phyloP scores from a whole-genome alignment of 1,139 yeast species.

The Casaregolazyma suthepensis region DNA sequence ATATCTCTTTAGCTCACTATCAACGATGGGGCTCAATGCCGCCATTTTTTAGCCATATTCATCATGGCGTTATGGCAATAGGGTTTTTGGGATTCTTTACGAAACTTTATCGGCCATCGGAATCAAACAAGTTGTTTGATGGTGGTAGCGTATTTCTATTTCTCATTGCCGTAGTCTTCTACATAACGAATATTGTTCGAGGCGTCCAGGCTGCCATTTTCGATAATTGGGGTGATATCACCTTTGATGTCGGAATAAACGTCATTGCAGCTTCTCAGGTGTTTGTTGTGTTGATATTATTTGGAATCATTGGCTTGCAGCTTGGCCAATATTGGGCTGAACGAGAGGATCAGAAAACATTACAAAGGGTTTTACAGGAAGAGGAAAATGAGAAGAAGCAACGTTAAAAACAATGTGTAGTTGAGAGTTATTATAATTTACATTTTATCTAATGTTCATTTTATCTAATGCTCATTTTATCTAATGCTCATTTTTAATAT shows the following conservation, averaged over 20 bases:
- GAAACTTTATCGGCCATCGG: slow-evolving; percentile 79
- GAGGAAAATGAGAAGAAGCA: slow-evolving; percentile 21
- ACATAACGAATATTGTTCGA: slow-evolving; percentile 76
- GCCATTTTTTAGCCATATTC: slow-evolving; percentile 48
- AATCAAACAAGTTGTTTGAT: slow-evolving; percentile 80
- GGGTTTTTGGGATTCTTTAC: slow-evolving; percentile 71
- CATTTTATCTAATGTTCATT: neutral
- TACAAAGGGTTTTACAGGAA: slow-evolving; percentile 23
- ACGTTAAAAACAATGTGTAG: neutral
- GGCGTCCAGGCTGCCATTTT: slow-evolving; percentile 66
- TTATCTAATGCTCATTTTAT: neutral
- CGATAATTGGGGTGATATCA: slow-evolving; percentile 93
- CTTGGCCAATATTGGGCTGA: slow-evolving; percentile 87
- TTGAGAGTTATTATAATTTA: neutral
- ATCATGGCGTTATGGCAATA: slow-evolving; percentile 52
- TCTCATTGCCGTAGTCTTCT: slow-evolving; percentile 68
- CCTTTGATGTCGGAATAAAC: slow-evolving; percentile 75
- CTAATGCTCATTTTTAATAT: neutral
- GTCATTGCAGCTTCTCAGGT: slow-evolving; percentile 88
- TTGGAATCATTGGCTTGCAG: slow-evolving; percentile 79
- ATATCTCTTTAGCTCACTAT: slow-evolving; percentile 65
- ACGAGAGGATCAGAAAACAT: slow-evolving; percentile 52
- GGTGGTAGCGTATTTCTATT: slow-evolving; percentile 74
- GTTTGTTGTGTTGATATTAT: slow-evolving; percentile 61
- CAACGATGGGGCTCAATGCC: slow-evolving; percentile 65